Percentiles rank a stretch among this genome's conserved stretches.
phyloP scores from a whole-genome alignment of 73 alveolate genomes.

The Symbiodinium natans region DNA sequence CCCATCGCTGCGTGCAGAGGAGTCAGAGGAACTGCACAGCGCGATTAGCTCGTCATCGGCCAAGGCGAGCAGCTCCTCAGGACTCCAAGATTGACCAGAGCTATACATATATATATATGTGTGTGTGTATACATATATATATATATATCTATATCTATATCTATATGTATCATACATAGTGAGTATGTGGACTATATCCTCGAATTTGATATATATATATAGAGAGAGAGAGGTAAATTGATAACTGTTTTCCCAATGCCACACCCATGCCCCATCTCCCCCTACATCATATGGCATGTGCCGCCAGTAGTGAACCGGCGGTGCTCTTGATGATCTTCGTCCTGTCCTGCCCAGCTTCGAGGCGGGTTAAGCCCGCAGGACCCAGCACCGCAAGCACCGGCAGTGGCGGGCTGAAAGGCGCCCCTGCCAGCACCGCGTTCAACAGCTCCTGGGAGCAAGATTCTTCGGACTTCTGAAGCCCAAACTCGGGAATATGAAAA shows the following conservation, averaged over 20 bases:
- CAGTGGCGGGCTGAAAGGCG: conserved; percentile 54
- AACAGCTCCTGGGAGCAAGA: conserved; percentile 8
- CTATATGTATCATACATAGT: no score
- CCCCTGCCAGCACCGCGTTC: conserved; percentile 26
- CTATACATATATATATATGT: no score
- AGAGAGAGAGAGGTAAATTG: no score
- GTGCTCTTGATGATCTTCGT: neutral
- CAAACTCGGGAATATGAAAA: neutral
- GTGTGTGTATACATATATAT: no score
- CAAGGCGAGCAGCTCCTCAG: neutral
- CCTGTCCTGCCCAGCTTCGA: conserved; percentile 39
- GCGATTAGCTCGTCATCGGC: neutral
- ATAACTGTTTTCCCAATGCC: no score
- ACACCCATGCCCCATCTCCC: no score
- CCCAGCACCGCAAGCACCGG: conserved; percentile 38
- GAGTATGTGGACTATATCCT: no score
- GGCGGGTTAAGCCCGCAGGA: neutral
- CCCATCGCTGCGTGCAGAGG: no score
- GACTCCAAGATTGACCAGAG: no score
- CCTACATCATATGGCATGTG: no score
- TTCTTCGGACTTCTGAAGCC: neutral
- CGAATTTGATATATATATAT: no score
- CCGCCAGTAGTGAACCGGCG: neutral
- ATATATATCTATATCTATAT: no score
- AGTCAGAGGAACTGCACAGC: neutral